These are phyloP conservation scores for Trypanosoma platydactyli DNA, from an alignment of 208 protist genomes.

Conservation along the genomic window DNA sequence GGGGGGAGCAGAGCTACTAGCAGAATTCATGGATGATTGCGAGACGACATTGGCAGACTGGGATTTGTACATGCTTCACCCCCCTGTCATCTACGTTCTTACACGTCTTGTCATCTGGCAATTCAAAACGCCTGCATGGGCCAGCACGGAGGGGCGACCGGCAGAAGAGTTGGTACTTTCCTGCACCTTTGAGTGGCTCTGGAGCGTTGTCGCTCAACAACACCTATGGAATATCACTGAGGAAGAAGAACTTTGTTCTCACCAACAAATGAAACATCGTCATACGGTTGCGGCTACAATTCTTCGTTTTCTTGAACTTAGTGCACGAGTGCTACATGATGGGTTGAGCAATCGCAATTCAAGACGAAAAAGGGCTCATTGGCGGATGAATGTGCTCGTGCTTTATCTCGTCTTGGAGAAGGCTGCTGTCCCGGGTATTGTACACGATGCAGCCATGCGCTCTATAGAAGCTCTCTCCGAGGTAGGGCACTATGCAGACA, in stretches of 20 bases:
- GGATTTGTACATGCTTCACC: conserved; percentile 82
- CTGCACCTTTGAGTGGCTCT: conserved; percentile 78
- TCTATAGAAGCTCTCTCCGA: conserved; percentile 46
- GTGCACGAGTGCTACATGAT: conserved; percentile 32
- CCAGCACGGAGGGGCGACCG: conserved; percentile 20
- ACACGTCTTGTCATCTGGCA: conserved; percentile 76
- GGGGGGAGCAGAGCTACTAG: conserved; percentile 14
- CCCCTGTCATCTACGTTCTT: conserved; percentile 73
- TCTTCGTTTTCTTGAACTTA: conserved; percentile 63
- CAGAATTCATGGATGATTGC: conserved; percentile 62
- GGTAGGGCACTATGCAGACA: conserved; percentile 35
- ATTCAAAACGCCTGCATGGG: conserved; percentile 37
- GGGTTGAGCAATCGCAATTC: background rate
- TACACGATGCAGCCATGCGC: conserved; percentile 59
- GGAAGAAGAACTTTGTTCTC: conserved; percentile 73
- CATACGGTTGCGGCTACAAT: conserved; percentile 71
- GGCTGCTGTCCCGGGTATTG: conserved; percentile 48
- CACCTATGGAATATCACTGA: conserved; percentile 84
- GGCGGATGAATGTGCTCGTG: conserved; percentile 41
- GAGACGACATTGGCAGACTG: conserved; percentile 69
- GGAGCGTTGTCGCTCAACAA: conserved; percentile 66
- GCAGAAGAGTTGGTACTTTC: conserved; percentile 54
- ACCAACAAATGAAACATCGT: conserved; percentile 78
- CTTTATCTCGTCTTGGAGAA: conserved; percentile 91
- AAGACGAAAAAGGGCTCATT: conserved; percentile 16